Percentiles rank a stretch among this genome's conserved stretches.
These are phyloP conservation scores for Mercurialis annua DNA, from an alignment of 345 rosid species.

Conservation along the genomic window DNA sequence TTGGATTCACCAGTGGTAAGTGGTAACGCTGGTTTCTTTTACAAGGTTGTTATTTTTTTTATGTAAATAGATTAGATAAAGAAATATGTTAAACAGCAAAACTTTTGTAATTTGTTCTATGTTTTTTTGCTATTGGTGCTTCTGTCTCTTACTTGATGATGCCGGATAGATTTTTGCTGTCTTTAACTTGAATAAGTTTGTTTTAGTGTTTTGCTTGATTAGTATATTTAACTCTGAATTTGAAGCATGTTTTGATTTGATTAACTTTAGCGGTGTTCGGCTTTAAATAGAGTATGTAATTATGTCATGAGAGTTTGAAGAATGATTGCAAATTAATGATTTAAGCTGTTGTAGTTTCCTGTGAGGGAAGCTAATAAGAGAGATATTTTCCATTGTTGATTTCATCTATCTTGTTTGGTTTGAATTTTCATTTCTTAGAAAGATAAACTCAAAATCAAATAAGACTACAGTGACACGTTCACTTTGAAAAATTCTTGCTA, in stretches of 20 bases:
- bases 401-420: no score
- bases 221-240: no score
- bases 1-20: slow-evolving; percentile 9
- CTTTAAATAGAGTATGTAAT: neutral
- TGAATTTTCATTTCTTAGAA: neutral
- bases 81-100: slow-evolving; percentile 14
- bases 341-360: no score
- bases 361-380: no score
- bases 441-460: neutral
- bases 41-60: slow-evolving; percentile 9
- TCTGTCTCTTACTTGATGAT: neutral
- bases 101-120: neutral
- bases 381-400: no score
- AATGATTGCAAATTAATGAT: no score
- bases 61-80: slow-evolving; percentile 9
- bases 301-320: neutral
- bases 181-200: neutral
- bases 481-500: neutral
- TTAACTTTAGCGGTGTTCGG: neutral
- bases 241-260: neutral
- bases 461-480: neutral
- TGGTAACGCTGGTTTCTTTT: slow-evolving; percentile 12
- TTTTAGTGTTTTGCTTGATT: neutral
- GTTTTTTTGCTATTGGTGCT: neutral
- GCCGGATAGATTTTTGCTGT: neutral